phyloP scores from a whole-genome alignment of 2,329 filamentous ascomycete species.

The Rosellinia necatrix region DNA sequence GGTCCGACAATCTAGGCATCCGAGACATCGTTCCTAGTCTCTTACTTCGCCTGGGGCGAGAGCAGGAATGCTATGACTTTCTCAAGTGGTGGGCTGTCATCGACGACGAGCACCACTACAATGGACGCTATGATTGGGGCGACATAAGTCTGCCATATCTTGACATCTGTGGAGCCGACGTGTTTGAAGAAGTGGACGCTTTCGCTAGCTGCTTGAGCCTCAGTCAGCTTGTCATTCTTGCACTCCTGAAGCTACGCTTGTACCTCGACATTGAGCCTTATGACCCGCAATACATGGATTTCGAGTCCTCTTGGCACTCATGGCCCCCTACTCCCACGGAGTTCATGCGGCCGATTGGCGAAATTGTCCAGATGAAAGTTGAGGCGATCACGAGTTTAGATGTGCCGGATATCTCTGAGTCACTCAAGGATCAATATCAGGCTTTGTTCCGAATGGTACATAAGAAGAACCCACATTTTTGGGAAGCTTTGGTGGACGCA shows the following conservation, averaged over 20 bases:
- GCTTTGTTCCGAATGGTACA: constrained; percentile 23
- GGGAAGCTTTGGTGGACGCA: constrained; percentile 22
- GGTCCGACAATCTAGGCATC: constrained; percentile 31
- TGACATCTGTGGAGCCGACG: constrained; percentile 26
- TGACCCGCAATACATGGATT: constrained; percentile 11
- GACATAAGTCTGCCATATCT: constrained; percentile 27
- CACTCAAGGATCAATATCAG: constrained; percentile 18
- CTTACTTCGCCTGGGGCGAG: constrained; percentile 39
- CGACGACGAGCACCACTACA: constrained; percentile 20
- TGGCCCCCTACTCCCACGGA: constrained; percentile 18
- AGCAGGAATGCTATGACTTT: constrained; percentile 50
- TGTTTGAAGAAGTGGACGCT: constrained; percentile 24
- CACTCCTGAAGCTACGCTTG: constrained; percentile 27
- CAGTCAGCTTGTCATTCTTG: constrained; percentile 25
- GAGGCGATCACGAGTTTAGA: constrained; percentile 8
- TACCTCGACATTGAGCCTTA: constrained; percentile 22
- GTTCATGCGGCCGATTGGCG: constrained; percentile 22
- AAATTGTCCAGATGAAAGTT: constrained; percentile 19
- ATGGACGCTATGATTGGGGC: constrained; percentile 15
- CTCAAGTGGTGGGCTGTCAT: constrained; percentile 50
- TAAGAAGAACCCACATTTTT: constrained; percentile 21
- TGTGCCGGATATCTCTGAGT: constrained; percentile 11
- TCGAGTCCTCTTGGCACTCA: not conserved
- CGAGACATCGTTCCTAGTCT: constrained; percentile 34
- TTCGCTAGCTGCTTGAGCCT: constrained; percentile 21